Percentiles rank a stretch among this genome's conserved stretches.
These are phyloP conservation scores for Mytilinidion resinicola DNA, from an alignment of 495 filamentous ascomycete species.

Conservation along the genomic window DNA sequence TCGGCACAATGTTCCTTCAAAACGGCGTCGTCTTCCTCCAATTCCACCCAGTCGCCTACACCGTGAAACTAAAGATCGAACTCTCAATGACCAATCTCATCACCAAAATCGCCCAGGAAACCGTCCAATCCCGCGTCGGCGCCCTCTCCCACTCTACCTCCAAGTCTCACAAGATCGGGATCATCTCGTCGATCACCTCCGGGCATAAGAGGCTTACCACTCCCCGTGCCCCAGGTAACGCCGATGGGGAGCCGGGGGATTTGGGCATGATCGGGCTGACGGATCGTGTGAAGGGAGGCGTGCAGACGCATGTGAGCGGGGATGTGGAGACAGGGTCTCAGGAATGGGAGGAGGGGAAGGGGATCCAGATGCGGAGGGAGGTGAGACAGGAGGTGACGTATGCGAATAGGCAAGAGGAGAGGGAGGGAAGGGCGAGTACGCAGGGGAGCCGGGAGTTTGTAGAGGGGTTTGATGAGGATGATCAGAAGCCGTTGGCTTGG, in stretches of 20 bases:
- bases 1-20: conserved; percentile 33
- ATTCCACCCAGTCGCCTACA: conserved; percentile 49
- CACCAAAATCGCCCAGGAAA: background rate
- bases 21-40: conserved; percentile 43
- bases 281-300: background rate
- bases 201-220: background rate
- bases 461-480: background rate
- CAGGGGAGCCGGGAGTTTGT: background rate
- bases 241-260: background rate
- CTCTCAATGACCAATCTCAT: conserved; percentile 49
- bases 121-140: background rate
- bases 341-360: background rate
- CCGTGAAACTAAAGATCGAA: conserved; percentile 51
- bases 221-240: background rate
- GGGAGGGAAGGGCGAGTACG: background rate
- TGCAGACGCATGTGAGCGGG: background rate
- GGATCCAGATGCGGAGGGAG: background rate
- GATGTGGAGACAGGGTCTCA: background rate
- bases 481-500: background rate
- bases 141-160: background rate
- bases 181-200: background rate
- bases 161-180: too few relatives aligned
- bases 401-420: background rate
- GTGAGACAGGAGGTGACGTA: background rate
- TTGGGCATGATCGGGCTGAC: background rate